Percentiles rank a stretch among this genome's conserved stretches.
phyloP scores from a whole-genome alignment of 1,139 yeast genomes.

The Magnusiomyces paraingens region DNA sequence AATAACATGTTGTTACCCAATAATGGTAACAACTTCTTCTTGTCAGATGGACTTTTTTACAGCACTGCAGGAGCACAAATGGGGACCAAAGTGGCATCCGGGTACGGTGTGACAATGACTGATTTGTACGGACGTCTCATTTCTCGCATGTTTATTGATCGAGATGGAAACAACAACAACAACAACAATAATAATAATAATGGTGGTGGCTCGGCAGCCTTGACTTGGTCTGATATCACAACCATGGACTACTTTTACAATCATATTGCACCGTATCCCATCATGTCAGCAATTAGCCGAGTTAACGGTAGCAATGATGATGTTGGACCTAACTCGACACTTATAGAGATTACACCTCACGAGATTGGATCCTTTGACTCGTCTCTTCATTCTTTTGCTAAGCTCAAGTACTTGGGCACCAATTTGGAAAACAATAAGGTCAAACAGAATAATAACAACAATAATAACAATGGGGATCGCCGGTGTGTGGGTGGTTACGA shows the following conservation, averaged over 20 bases:
- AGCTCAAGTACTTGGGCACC: slow-evolving; percentile 68
- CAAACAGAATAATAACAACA: background rate
- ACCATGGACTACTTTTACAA: slow-evolving; percentile 44
- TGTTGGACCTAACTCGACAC: slow-evolving; percentile 57
- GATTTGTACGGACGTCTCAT: slow-evolving; percentile 88
- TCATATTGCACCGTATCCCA: slow-evolving; percentile 76
- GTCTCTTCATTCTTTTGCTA: slow-evolving; percentile 57
- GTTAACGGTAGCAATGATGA: slow-evolving; percentile 49
- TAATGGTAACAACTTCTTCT: slow-evolving; percentile 30
- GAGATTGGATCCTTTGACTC: slow-evolving; percentile 93
- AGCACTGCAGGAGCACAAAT: slow-evolving; percentile 5
- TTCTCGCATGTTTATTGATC: slow-evolving; percentile 57
- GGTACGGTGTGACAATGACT: slow-evolving; percentile 61
- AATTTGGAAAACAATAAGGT: slow-evolving; percentile 49
- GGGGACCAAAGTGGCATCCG: slow-evolving; percentile 50
- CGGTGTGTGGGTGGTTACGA: slow-evolving; percentile 56
- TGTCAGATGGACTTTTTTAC: slow-evolving; percentile 33
- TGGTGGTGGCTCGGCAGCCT: slow-evolving; percentile 43
- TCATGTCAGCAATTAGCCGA: slow-evolving; percentile 71
- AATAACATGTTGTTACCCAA: slow-evolving; percentile 29
- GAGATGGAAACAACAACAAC: background rate
- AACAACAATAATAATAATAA: background rate
- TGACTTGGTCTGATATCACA: slow-evolving; percentile 60
- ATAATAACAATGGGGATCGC: slow-evolving; percentile 10
- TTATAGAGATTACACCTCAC: slow-evolving; percentile 72